Evolutionary conservation across 768 basidiomycete genomes (phyloP).

Genomic region (Boletus rubropictus): DNA sequence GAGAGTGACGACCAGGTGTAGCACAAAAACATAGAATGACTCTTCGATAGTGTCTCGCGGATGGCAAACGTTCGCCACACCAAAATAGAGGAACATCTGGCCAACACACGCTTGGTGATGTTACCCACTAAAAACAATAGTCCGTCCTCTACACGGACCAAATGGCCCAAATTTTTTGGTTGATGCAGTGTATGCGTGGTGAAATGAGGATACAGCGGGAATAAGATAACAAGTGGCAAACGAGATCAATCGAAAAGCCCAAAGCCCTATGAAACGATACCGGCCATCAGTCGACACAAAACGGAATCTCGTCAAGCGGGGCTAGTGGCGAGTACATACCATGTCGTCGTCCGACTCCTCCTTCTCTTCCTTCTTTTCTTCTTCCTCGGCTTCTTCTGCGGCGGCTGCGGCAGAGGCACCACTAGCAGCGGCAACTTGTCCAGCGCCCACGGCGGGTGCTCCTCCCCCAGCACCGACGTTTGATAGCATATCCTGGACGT

Average conservation of each 20-base stretch:
- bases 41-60: no score
- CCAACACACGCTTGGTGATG: no score
- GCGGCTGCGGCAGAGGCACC: slow-evolving; percentile 58
- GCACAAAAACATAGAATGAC: no score
- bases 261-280: slow-evolving; percentile 63
- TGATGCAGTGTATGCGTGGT: slow-evolving; percentile 18
- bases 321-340: slow-evolving; percentile 3
- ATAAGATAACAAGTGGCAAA: slow-evolving; percentile 24
- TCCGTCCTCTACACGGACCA: slow-evolving; percentile 12
- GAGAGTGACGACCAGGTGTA: not conserved
- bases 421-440: slow-evolving; percentile 46
- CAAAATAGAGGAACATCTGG: no score
- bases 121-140: not conserved
- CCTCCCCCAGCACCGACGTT: slow-evolving; percentile 94
- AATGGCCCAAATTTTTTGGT: slow-evolving; percentile 20
- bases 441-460: slow-evolving; percentile 63
- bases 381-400: slow-evolving; percentile 72
- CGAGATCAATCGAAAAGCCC: slow-evolving; percentile 84
- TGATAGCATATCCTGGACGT: slow-evolving; percentile 91
- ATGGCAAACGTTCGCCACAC: not conserved
- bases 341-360: slow-evolving; percentile 82
- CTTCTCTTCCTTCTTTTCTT: slow-evolving; percentile 84
- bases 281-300: not conserved
- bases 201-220: slow-evolving; percentile 16
- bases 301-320: not conserved